Percentiles rank a stretch among this genome's conserved stretches.
Evolutionary conservation across 129 eudicot genomes (phyloP).

Genomic region (Mikania micrantha): DNA sequence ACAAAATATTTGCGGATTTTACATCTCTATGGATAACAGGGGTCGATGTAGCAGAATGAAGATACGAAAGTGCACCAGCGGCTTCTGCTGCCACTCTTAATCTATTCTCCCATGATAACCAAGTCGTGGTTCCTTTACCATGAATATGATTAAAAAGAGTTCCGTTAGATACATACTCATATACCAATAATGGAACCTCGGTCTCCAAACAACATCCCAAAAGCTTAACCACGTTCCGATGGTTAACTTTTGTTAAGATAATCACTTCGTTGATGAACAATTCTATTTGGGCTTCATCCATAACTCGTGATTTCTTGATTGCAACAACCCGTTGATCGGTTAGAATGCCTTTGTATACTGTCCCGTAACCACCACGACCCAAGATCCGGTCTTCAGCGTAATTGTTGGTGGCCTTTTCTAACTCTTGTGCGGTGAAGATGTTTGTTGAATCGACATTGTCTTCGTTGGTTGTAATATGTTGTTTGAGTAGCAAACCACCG

Average conservation of each 20-base stretch:
- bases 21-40: slow-evolving; percentile 60
- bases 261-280: slow-evolving; percentile 52
- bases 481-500: slow-evolving; percentile 41
- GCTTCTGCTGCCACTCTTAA: slow-evolving; percentile 50
- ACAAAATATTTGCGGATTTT: slow-evolving; percentile 45
- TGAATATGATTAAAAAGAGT: slow-evolving; percentile 44
- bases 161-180: slow-evolving; percentile 40
- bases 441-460: slow-evolving; percentile 24
- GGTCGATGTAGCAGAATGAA: slow-evolving; percentile 42
- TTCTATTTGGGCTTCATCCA: slow-evolving; percentile 46
- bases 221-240: slow-evolving; percentile 33
- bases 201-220: slow-evolving; percentile 35
- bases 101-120: slow-evolving; percentile 45
- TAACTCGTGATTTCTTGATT: slow-evolving; percentile 40
- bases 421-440: slow-evolving; percentile 37
- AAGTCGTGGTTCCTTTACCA: slow-evolving; percentile 12
- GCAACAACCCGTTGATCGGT: slow-evolving; percentile 36
- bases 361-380: slow-evolving; percentile 49
- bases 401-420: slow-evolving; percentile 47
- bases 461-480: slow-evolving; percentile 17
- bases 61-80: slow-evolving; percentile 51
- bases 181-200: slow-evolving; percentile 44
- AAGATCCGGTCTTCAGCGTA: slow-evolving; percentile 33
- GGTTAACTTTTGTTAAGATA: slow-evolving; percentile 40
- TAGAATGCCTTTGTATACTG: slow-evolving; percentile 32